phyloP scores from a whole-genome alignment of 352 stramenopile genomes.

The Pythium guiyangense region DNA sequence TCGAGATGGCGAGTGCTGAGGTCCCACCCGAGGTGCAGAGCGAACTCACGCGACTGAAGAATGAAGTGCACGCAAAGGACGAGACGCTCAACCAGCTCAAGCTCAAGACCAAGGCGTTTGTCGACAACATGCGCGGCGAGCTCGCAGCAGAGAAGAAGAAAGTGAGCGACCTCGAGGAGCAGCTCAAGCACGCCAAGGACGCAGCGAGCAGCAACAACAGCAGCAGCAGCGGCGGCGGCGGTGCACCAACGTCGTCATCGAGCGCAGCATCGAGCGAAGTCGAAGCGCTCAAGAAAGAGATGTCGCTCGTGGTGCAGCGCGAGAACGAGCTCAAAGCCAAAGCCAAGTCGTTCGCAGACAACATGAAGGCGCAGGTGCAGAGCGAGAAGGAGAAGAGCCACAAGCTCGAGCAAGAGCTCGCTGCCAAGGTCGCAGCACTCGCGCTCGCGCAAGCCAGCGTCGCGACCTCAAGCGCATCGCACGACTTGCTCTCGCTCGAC shows the following conservation, averaged over 20 bases:
- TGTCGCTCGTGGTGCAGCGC: constrained; percentile 31
- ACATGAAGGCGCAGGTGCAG: constrained; percentile 60
- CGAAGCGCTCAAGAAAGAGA: constrained; percentile 43
- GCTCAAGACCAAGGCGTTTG: constrained; percentile 81
- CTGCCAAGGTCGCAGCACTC: constrained; percentile 34
- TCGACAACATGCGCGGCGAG: constrained; percentile 70
- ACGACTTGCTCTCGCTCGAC: constrained; percentile 12
- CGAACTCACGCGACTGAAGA: constrained; percentile 49
- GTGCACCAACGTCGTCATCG: too few relatives aligned
- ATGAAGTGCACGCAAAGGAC: constrained; percentile 65
- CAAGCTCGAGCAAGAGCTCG: constrained; percentile 45
- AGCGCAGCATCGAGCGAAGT: constrained; percentile 15
- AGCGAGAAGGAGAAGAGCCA: constrained; percentile 50
- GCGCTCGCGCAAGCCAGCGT: constrained; percentile 18
- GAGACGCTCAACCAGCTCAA: constrained; percentile 80
- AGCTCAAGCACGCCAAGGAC: constrained; percentile 28
- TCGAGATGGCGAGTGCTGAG: neutral
- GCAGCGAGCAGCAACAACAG: constrained; percentile 3
- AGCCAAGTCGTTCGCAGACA: constrained; percentile 64
- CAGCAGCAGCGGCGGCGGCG: too few relatives aligned
- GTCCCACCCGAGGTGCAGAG: constrained; percentile 25
- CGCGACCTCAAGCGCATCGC: constrained; percentile 6
- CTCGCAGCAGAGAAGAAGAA: constrained; percentile 64
- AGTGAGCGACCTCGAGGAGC: constrained; percentile 44
- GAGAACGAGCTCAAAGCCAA: constrained; percentile 65